Percentiles rank a stretch among this genome's conserved stretches.
These are phyloP conservation scores for Fistulina hepatica DNA, from an alignment of 1,284 basidiomycete species.

Conservation along the genomic window DNA sequence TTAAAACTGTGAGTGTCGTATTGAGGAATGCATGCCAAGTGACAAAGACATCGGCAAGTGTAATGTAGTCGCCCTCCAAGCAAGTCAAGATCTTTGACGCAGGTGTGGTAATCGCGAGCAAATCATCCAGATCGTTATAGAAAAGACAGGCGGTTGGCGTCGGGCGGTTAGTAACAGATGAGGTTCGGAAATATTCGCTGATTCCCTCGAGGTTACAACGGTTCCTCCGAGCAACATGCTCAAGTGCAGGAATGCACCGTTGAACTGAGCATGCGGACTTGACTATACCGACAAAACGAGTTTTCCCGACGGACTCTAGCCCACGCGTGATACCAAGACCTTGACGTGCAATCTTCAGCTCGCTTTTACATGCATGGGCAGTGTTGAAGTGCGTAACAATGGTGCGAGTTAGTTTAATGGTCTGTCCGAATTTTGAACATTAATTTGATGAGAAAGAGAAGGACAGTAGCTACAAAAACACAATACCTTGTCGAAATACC, in stretches of 20 bases:
- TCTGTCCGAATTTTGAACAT: background rate
- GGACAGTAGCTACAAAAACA: too few species aligned
- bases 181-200: background rate
- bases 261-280: slow-evolving; percentile 14
- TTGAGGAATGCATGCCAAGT: background rate
- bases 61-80: background rate
- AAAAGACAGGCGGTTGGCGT: background rate
- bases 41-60: background rate
- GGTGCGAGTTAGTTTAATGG: slow-evolving; percentile 14
- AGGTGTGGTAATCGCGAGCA: background rate
- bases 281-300: slow-evolving; percentile 21
- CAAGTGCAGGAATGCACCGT: slow-evolving; percentile 14
- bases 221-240: slow-evolving; percentile 12
- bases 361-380: slow-evolving; percentile 17
- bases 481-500: slow-evolving; percentile 18
- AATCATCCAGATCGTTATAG: background rate
- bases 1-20: background rate
- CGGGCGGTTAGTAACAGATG: background rate
- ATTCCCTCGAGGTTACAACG: slow-evolving; percentile 13
- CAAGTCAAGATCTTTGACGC: background rate
- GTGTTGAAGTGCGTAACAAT: slow-evolving; percentile 19
- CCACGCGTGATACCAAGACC: slow-evolving; percentile 15
- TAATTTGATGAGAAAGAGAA: background rate
- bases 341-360: slow-evolving; percentile 13
- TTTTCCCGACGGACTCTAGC: slow-evolving; percentile 22